Conservation (phyloP, 2,329 filamentous ascomycete species). For the Aspergillus sp. region DNA sequence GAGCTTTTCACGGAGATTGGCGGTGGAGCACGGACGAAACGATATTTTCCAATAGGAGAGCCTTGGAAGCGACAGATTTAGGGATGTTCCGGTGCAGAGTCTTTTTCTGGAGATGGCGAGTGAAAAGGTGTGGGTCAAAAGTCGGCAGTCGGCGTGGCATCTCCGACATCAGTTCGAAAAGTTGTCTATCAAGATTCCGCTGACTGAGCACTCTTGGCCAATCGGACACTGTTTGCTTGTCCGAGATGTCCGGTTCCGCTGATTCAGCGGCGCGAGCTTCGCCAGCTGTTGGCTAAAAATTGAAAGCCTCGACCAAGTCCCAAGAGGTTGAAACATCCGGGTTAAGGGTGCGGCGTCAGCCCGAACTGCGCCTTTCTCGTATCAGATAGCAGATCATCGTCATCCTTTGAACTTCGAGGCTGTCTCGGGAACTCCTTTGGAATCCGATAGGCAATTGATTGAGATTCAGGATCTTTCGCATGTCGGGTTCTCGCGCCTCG, state of each 20-base stretch:
- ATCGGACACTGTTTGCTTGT: neutral
- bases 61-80: neutral
- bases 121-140: neutral
- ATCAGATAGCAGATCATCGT: neutral
- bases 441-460: neutral
- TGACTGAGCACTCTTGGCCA: neutral
- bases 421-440: neutral
- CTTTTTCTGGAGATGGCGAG: neutral
- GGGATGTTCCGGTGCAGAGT: neutral
- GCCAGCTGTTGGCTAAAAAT: neutral
- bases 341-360: neutral
- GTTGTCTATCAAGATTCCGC: neutral
- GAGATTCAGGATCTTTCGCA: neutral
- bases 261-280: neutral
- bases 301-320: neutral
- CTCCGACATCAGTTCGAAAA: neutral
- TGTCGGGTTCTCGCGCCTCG: neutral
- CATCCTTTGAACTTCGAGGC: neutral
- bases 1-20: neutral
- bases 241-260: neutral
- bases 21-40: slow-evolving; percentile 1
- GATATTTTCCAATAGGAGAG: slow-evolving; percentile 5
- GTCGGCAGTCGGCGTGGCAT: neutral
- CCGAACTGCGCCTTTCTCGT: neutral
- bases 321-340: neutral